Percentiles rank a stretch among this genome's conserved stretches.
Conservation (phyloP, 345 rosid species). For the Eucalyptus erythrocorys region DNA sequence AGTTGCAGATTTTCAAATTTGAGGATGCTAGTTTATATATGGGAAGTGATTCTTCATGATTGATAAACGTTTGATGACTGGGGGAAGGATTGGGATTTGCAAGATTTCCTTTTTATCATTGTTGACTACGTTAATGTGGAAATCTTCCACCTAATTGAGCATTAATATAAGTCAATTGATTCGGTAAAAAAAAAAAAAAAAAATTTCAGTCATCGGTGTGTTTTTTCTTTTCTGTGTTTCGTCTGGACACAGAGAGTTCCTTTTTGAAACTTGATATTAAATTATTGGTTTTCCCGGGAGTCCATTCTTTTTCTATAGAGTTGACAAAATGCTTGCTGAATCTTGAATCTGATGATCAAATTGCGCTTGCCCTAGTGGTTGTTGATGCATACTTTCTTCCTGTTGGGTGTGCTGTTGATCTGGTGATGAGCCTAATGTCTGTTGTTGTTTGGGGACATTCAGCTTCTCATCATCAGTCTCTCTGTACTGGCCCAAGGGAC, state of each 20-base stretch:
- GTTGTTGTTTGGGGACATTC: slow-evolving; percentile 41
- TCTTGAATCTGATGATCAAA: background rate
- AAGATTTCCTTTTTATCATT: background rate
- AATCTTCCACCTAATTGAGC: background rate
- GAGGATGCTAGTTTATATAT: background rate
- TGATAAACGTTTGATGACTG: background rate
- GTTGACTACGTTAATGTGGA: background rate
- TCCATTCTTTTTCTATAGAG: background rate
- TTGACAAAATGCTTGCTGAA: background rate
- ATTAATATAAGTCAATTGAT: background rate
- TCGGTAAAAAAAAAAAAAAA: background rate
- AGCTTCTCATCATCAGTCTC: slow-evolving; percentile 51
- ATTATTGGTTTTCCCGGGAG: background rate
- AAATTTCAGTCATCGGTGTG: background rate
- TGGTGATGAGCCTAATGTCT: background rate
- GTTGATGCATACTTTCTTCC: background rate
- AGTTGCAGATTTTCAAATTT: background rate
- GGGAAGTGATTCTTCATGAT: background rate
- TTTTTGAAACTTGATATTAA: background rate
- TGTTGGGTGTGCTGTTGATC: slow-evolving; percentile 1
- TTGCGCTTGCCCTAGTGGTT: background rate
- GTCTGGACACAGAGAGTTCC: background rate
- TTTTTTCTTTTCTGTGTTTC: background rate
- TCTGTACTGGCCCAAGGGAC: slow-evolving; percentile 18
- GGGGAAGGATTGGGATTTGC: background rate